Percentiles rank a stretch among this genome's conserved stretches.
These are phyloP conservation scores for Fusarium euwallaceae DNA, from an alignment of 2,329 filamentous ascomycete genomes.

Conservation along the genomic window DNA sequence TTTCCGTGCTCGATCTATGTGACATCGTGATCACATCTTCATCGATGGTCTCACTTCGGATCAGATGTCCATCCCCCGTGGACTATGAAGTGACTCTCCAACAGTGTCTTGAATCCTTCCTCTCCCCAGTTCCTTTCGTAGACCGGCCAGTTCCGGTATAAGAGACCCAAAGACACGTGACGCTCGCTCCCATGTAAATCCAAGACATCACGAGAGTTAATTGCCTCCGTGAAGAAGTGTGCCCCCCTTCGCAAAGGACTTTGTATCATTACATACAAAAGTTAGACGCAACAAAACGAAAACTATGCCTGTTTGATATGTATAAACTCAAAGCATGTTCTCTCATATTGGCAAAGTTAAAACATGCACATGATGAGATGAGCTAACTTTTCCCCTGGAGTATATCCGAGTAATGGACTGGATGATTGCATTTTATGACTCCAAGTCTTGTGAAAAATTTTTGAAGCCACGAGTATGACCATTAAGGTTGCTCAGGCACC, in stretches of 20 bases:
- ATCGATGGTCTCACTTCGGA: background rate
- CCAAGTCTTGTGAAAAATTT: background rate
- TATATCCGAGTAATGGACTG: background rate
- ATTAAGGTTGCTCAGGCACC: background rate
- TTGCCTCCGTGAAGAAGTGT: background rate
- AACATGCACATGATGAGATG: background rate
- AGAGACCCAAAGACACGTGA: background rate
- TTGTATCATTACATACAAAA: background rate
- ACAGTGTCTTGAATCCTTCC: background rate
- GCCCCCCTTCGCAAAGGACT: background rate
- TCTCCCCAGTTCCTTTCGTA: background rate
- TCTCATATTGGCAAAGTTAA: background rate
- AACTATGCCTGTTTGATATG: background rate
- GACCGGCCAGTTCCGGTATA: background rate
- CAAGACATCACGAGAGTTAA: background rate
- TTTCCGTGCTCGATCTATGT: background rate
- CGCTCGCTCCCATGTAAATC: background rate
- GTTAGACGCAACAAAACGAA: background rate
- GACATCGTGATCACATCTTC: background rate
- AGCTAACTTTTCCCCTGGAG: background rate
- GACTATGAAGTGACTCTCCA: background rate
- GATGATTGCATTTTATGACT: background rate
- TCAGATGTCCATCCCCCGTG: background rate
- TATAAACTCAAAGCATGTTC: background rate
- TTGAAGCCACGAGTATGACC: background rate